A percentile compares a stretch with the other conserved stretches of the same genome.
Evolutionary conservation across 305 asterid genomes (phyloP).

Genomic region (Solanum hybrid): DNA sequence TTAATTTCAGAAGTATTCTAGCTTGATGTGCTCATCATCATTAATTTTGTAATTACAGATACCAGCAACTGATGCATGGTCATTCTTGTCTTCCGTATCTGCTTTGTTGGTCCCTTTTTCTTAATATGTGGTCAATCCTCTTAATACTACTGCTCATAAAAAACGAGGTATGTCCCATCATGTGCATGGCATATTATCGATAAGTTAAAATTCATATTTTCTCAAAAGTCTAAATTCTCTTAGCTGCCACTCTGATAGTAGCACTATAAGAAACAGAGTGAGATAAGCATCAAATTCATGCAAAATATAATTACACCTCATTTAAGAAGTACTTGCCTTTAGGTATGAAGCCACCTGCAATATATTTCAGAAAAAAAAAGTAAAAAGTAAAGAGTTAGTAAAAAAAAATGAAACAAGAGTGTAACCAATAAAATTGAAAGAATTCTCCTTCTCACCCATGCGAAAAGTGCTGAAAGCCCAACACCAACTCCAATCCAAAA

Average conservation of each 20-base stretch:
- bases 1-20: not conserved
- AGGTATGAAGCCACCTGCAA: slow-evolving; percentile 67
- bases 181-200: not conserved
- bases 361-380: slow-evolving; percentile 9
- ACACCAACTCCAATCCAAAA: slow-evolving; percentile 98
- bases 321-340: slow-evolving; percentile 33
- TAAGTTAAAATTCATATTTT: not conserved
- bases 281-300: not conserved
- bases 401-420: not conserved
- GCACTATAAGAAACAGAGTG: not conserved
- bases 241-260: not conserved
- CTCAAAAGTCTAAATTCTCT: not conserved
- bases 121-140: not conserved
- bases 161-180: not conserved
- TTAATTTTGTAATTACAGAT: not conserved
- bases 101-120: not conserved
- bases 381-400: slow-evolving; percentile 17
- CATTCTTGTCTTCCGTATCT: not conserved
- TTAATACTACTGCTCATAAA: not conserved
- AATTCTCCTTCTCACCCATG: slow-evolving; percentile 54
- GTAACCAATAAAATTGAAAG: not conserved
- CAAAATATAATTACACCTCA: not conserved
- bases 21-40: not conserved
- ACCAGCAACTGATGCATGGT: not conserved
- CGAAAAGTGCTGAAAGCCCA: slow-evolving; percentile 78